phyloP scores from a whole-genome alignment of 192 early-diverging fungal genomes.

The Powellomyces hirtus region DNA sequence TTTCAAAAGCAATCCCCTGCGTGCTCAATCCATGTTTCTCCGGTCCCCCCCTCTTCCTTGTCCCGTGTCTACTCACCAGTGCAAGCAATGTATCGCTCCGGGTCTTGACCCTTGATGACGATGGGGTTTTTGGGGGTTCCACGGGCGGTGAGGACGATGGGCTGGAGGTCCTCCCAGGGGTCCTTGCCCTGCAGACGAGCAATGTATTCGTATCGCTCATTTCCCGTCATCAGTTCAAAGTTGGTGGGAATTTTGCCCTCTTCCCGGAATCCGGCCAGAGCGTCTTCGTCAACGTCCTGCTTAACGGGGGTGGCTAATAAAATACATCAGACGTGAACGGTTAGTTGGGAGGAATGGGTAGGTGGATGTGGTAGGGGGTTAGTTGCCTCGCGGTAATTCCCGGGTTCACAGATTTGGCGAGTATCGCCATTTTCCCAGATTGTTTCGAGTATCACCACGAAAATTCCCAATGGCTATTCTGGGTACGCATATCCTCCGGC shows the following conservation, averaged over 20 bases:
- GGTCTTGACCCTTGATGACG: constrained; percentile 77
- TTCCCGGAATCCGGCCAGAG: constrained; percentile 55
- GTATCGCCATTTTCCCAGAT: too few relatives aligned
- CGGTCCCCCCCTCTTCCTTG: not conserved
- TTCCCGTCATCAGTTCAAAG: constrained; percentile 85
- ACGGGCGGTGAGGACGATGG: constrained; percentile 67
- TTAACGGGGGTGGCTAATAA: constrained; percentile 6
- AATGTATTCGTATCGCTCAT: constrained; percentile 87
- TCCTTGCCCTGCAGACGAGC: constrained; percentile 81
- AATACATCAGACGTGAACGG: not conserved
- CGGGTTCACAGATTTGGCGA: too few relatives aligned
- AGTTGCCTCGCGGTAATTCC: too few relatives aligned
- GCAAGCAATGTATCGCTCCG: constrained; percentile 87
- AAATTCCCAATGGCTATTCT: not conserved
- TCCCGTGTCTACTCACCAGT: constrained; percentile 63
- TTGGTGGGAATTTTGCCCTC: constrained; percentile 68
- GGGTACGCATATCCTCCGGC: not conserved
- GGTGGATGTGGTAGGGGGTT: too few relatives aligned
- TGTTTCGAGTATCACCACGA: not conserved
- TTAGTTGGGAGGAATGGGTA: too few relatives aligned
- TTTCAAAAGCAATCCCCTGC: too few relatives aligned
- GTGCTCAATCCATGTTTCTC: too few relatives aligned
- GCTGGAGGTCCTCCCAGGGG: constrained; percentile 80
- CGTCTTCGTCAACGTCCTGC: not conserved
- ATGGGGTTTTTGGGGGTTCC: constrained; percentile 85